Conservation (phyloP, 345 rosid species). For the Psidium friedrichsthalianum region DNA sequence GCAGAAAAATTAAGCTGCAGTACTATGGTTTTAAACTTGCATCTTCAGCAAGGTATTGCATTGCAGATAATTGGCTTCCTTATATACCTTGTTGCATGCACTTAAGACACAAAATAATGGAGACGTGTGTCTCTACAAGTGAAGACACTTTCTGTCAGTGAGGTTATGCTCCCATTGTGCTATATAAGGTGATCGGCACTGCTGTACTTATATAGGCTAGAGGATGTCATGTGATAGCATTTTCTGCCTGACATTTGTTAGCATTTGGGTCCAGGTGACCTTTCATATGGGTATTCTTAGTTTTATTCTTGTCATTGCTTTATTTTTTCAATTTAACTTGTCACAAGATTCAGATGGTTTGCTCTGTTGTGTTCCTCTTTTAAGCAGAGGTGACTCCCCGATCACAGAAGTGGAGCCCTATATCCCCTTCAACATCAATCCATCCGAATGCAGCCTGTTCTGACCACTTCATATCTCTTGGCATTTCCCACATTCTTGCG, state of each 20-base stretch:
- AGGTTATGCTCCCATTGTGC: neutral
- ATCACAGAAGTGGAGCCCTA: slow-evolving; percentile 92
- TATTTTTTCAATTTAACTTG: neutral
- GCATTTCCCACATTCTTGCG: slow-evolving; percentile 87
- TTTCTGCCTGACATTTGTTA: neutral
- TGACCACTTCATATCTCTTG: slow-evolving; percentile 77
- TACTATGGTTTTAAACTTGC: slow-evolving; percentile 95
- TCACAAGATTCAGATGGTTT: neutral
- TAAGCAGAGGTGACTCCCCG: slow-evolving; percentile 76
- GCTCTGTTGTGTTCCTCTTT: neutral
- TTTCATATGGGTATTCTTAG: neutral
- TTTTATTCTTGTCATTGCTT: neutral
- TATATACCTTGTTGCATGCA: neutral
- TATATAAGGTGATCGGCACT: neutral
- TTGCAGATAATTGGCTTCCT: neutral
- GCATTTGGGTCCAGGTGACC: neutral
- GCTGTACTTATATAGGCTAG: neutral
- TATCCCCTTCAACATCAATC: slow-evolving; percentile 90
- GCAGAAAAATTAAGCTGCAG: slow-evolving; percentile 91
- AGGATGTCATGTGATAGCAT: neutral
- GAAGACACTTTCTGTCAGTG: neutral
- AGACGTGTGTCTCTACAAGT: neutral
- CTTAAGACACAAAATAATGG: neutral
- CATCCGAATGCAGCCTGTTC: slow-evolving; percentile 96
- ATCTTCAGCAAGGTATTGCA: slow-evolving; percentile 61